Base-by-base conservation (phyloP, 331 rosid species). In the Rosa hybrid region DNA sequence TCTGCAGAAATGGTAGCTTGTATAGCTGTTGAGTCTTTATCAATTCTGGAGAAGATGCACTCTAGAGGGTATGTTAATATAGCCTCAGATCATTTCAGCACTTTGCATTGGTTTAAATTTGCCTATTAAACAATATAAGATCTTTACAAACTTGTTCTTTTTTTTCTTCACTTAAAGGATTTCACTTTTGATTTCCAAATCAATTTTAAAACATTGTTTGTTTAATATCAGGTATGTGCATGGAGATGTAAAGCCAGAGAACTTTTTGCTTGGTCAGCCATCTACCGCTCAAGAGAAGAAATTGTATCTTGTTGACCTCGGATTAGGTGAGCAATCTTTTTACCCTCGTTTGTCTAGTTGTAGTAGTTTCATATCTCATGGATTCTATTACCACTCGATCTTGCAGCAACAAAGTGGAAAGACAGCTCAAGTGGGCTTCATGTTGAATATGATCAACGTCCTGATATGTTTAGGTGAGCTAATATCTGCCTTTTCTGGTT, bases 381-480 rank as follows among this genome's bases (percentile, higher is more conserved):
- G 25, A 46, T 53, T 75, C 12, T 84, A 50, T 78, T 7, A 38
- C 59, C 72, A 20, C 72, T 65, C 81, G 44, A 72, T 75, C 72
- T 82, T 86, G 77, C 89, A 94, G 98, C 98, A 65, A 92, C 98
- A 10, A 94, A 94, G 82, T 94, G 98, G 98, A 92, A 82, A 83
- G 97, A 94, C 59, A 82, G 82, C 51, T 83, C 96, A 76, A 88
- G 59, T 83, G 97, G 96, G 34, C 91, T 81, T 68, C 98, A 94
- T 85, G 96, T 92, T 80, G 97, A 92, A 42, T 94, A 94, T 81
- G 98, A 94, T 82, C 98, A 94, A 75, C 98, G 98, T 25, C 98
- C 98, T 64, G 98, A 94, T 83, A 92, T 94, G 98, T 94, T 94
- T 67, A 92, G 98, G 90, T 91, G 59, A 46, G 68, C 78, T 49